Percentiles rank a stretch among this genome's conserved stretches.
Evolutionary conservation across 1,139 yeast species (phyloP).

Genomic region (Komagataea norvegica): DNA sequence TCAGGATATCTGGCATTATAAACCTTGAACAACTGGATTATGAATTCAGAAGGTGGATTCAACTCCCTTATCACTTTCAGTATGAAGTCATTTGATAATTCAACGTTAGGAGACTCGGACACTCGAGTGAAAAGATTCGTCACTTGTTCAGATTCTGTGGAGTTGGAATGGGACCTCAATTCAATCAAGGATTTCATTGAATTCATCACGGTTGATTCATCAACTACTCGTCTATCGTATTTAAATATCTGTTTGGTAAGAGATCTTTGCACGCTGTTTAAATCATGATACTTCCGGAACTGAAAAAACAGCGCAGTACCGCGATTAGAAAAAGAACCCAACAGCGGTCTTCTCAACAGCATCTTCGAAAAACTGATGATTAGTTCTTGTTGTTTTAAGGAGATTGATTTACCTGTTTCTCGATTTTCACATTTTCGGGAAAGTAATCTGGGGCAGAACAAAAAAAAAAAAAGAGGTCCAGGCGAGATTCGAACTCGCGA

Average conservation of each 20-base stretch:
- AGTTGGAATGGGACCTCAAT: constrained; percentile 7
- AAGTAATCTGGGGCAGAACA: neutral
- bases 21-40: constrained; percentile 26
- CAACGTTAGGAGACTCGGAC: constrained; percentile 16
- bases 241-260: constrained; percentile 3
- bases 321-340: no score
- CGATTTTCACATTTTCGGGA: neutral
- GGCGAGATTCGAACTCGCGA: constrained; percentile 33
- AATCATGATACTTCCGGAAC: constrained; percentile 5
- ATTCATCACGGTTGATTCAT: constrained; percentile 2
- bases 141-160: constrained; percentile 5
- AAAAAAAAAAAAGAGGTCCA: constrained; percentile 23
- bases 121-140: constrained; percentile 9
- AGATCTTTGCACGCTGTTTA: constrained; percentile 1
- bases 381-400: no score
- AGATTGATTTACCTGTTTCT: no score
- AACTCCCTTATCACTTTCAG: constrained; percentile 8
- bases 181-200: constrained; percentile 9
- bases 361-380: neutral
- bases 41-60: constrained; percentile 13
- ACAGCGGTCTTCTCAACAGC: no score
- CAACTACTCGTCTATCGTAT: constrained; percentile 3
- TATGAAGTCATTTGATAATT: constrained; percentile 9
- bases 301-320: neutral
- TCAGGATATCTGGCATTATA: constrained; percentile 38